phyloP scores from a whole-genome alignment of 1,284 basidiomycete genomes.

The Chondrostereum purpureum region DNA sequence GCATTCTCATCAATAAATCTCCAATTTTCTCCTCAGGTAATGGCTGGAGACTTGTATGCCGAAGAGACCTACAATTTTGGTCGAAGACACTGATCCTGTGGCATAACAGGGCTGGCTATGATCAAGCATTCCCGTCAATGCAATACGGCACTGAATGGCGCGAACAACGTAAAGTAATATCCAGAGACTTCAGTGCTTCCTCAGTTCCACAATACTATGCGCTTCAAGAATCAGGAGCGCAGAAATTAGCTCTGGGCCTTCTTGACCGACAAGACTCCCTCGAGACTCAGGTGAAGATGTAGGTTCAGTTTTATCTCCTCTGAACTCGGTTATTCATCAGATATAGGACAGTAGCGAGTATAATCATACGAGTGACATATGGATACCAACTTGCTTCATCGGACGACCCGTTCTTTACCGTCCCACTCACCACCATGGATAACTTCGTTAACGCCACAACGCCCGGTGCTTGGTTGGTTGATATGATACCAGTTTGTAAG shows the following conservation, averaged over 20 bases:
- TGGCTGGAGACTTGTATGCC: slow-evolving; percentile 1
- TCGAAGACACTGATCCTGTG: too few relatives aligned
- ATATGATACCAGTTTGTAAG: slow-evolving; percentile 1
- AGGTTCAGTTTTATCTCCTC: neutral
- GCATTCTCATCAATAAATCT: too few relatives aligned
- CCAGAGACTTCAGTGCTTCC: neutral
- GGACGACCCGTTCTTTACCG: neutral
- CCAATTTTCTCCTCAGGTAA: neutral
- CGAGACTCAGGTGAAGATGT: neutral
- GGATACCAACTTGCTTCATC: neutral
- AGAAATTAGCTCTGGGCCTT: neutral
- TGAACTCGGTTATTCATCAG: neutral
- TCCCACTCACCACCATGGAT: neutral
- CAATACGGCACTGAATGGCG: slow-evolving; percentile 1
- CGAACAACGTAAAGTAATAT: neutral
- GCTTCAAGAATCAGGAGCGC: neutral
- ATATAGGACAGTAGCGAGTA: neutral
- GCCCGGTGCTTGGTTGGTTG: neutral
- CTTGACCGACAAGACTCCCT: neutral
- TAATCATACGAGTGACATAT: slow-evolving; percentile 1
- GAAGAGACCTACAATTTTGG: too few relatives aligned
- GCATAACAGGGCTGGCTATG: slow-evolving; percentile 1
- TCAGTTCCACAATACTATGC: neutral
- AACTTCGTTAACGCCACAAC: neutral
- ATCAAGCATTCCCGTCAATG: neutral